Conservation (phyloP, 306 rosid species). For the Malus sieversii region DNA sequence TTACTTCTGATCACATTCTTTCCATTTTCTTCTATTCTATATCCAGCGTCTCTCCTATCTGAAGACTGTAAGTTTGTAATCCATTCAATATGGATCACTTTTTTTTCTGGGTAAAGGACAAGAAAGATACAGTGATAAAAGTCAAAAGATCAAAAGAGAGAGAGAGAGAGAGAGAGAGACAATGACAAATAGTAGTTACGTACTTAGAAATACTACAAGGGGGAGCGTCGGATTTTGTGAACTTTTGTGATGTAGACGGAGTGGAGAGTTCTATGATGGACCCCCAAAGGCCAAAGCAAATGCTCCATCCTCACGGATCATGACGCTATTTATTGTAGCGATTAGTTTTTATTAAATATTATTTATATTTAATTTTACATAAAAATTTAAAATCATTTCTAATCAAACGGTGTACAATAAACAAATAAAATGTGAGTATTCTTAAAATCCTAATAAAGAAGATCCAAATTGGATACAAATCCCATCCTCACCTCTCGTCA, state of each 20-base stretch:
- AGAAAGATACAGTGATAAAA: background rate
- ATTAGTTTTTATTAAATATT: no score
- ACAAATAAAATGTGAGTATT: no score
- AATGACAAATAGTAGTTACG: no score
- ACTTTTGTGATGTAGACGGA: background rate
- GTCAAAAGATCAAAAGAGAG: slow-evolving; percentile 15
- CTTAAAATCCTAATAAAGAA: no score
- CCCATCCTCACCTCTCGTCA: no score
- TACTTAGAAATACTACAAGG: background rate
- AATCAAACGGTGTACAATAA: no score
- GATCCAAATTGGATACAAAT: no score
- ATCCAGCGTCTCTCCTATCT: background rate
- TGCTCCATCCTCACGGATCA: no score
- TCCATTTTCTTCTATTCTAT: slow-evolving; percentile 35
- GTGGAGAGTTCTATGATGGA: background rate
- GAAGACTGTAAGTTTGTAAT: background rate
- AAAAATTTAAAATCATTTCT: no score
- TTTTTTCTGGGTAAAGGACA: slow-evolving; percentile 11
- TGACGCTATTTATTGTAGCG: no score
- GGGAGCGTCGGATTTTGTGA: slow-evolving; percentile 16
- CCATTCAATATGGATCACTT: background rate
- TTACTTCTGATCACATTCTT: slow-evolving; percentile 23
- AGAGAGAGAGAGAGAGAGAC: background rate
- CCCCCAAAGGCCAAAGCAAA: background rate
- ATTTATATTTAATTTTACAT: no score